Percentiles rank a stretch among this genome's conserved stretches.
Conservation (phyloP, 106 monocot genomes). For the Acorus calamus region DNA sequence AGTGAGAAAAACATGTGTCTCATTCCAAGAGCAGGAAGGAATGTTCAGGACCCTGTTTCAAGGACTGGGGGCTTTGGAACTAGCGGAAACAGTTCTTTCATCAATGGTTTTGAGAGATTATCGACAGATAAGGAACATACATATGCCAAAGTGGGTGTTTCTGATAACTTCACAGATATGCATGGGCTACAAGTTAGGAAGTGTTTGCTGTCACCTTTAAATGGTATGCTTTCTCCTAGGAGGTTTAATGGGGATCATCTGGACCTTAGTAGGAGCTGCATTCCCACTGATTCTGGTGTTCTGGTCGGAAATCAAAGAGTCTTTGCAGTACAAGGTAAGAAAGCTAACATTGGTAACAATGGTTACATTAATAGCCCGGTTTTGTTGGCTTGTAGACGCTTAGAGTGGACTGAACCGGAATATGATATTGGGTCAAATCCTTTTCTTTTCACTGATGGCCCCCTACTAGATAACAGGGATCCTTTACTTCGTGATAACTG, state of each 20-base stretch:
- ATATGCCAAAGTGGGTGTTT: constrained; percentile 7
- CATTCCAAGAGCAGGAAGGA: constrained; percentile 13
- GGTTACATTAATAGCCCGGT: constrained; percentile 11
- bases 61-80: constrained; percentile 81
- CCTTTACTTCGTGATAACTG: constrained; percentile 12
- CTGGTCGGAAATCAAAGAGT: constrained; percentile 6
- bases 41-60: constrained; percentile 29
- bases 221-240: constrained; percentile 26
- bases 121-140: constrained; percentile 8
- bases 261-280: constrained; percentile 25
- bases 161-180: constrained; percentile 13
- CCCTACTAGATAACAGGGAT: constrained; percentile 46
- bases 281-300: constrained; percentile 5
- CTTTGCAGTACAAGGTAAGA: constrained; percentile 34
- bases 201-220: constrained; percentile 61
- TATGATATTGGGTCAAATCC: constrained; percentile 10
- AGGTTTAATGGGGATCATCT: constrained; percentile 51
- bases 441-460: constrained; percentile 54
- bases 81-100: constrained; percentile 8
- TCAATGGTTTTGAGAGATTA: constrained; percentile 2
- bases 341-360: constrained; percentile 38
- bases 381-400: constrained; percentile 9
- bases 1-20: constrained; percentile 21
- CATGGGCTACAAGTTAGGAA: constrained; percentile 47
- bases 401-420: constrained; percentile 6